Conservation (phyloP, 768 basidiomycete species). For the Collybia nuda region DNA sequence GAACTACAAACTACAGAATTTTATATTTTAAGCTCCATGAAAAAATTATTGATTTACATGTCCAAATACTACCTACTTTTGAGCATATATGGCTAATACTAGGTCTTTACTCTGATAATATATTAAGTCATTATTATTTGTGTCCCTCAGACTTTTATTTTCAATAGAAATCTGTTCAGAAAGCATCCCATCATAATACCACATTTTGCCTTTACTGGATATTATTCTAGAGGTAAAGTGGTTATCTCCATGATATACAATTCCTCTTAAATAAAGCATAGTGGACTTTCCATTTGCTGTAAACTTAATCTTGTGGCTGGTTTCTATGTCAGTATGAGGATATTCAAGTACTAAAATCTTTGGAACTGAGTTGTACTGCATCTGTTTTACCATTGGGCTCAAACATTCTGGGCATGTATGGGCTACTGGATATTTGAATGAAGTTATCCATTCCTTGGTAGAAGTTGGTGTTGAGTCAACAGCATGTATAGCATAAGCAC, state of each 20-base stretch:
- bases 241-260: background rate
- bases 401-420: background rate
- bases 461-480: no score
- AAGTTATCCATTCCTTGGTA: no score
- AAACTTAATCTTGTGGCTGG: background rate
- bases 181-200: constrained; percentile 1
- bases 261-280: no score
- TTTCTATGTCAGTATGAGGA: background rate
- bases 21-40: no score
- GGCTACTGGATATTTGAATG: no score
- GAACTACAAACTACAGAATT: no score
- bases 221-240: background rate
- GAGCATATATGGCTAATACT: no score
- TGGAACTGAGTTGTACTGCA: background rate
- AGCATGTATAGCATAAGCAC: no score
- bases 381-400: background rate
- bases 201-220: background rate
- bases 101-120: background rate
- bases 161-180: no score
- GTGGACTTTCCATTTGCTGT: no score
- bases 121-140: background rate
- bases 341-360: background rate
- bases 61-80: no score
- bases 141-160: no score
- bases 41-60: background rate